phyloP scores from a whole-genome alignment of 495 filamentous ascomycete genomes.

The Trichoderma reesei region DNA sequence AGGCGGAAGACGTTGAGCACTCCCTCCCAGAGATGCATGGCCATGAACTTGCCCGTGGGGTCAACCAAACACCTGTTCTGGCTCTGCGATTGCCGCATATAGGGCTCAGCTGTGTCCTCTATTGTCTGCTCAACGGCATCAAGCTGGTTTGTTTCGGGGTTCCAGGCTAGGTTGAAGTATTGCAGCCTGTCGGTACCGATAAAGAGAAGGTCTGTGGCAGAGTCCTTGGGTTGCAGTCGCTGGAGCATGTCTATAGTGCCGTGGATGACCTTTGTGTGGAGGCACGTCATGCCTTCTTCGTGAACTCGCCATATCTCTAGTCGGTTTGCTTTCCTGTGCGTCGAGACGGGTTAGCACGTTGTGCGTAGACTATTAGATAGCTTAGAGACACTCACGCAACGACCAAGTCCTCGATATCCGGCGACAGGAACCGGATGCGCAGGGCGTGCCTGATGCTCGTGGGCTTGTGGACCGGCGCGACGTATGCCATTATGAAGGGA shows the following conservation, averaged over 20 bases:
- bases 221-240: slow-evolving; percentile 63
- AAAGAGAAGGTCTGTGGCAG: slow-evolving; percentile 78
- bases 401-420: slow-evolving; percentile 71
- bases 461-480: slow-evolving; percentile 86
- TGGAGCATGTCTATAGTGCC: slow-evolving; percentile 81
- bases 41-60: slow-evolving; percentile 71
- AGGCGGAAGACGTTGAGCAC: slow-evolving; percentile 63
- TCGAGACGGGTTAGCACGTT: slow-evolving; percentile 11
- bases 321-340: slow-evolving; percentile 75
- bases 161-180: slow-evolving; percentile 86
- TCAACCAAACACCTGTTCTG: slow-evolving; percentile 72
- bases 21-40: slow-evolving; percentile 81
- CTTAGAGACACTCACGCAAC: slow-evolving; percentile 58
- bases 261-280: slow-evolving; percentile 59
- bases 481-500: slow-evolving; percentile 64
- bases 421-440: slow-evolving; percentile 61
- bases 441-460: slow-evolving; percentile 84
- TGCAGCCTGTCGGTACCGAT: slow-evolving; percentile 81
- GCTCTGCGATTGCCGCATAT: slow-evolving; percentile 67
- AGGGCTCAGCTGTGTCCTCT: slow-evolving; percentile 61
- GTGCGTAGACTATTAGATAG: slow-evolving; percentile 11
- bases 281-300: slow-evolving; percentile 31
- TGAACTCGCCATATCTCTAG: slow-evolving; percentile 68
- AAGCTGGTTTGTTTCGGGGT: slow-evolving; percentile 48
- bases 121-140: slow-evolving; percentile 60